phyloP scores from a whole-genome alignment of 2,329 filamentous ascomycete species.

The Penicillium concentricum region DNA sequence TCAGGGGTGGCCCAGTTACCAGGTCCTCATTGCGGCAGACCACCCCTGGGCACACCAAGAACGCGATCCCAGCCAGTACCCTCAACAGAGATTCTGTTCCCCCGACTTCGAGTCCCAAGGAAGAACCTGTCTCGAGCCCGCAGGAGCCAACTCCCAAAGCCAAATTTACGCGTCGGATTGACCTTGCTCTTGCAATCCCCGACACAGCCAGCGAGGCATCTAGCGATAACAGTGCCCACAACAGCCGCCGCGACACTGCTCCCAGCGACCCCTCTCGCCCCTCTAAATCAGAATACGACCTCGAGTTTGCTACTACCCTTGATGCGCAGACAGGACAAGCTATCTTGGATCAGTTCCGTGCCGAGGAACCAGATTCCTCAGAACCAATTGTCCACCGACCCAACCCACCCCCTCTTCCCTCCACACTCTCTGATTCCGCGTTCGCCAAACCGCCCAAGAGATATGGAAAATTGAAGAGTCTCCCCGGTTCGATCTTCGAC shows the following conservation, averaged over 20 bases:
- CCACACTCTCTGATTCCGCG: slow-evolving; percentile 6
- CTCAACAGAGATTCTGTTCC: neutral
- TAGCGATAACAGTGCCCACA: slow-evolving; percentile 19
- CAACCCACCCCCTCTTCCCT: slow-evolving; percentile 6
- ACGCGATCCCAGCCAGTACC: slow-evolving; percentile 18
- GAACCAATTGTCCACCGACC: slow-evolving; percentile 22
- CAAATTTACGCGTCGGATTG: slow-evolving; percentile 38
- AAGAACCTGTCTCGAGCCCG: slow-evolving; percentile 13
- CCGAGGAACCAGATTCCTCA: slow-evolving; percentile 18
- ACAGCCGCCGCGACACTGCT: slow-evolving; percentile 4
- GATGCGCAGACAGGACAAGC: slow-evolving; percentile 44
- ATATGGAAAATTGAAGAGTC: slow-evolving; percentile 66
- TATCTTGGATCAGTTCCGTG: slow-evolving; percentile 24
- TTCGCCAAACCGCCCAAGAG: slow-evolving; percentile 39
- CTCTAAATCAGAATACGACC: slow-evolving; percentile 24
- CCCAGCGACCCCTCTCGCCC: neutral
- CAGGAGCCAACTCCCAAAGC: slow-evolving; percentile 34
- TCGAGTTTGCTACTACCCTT: slow-evolving; percentile 43
- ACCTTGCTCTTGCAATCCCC: slow-evolving; percentile 38
- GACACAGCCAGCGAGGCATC: slow-evolving; percentile 40
- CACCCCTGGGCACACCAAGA: slow-evolving; percentile 28
- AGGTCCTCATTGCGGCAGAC: slow-evolving; percentile 35
- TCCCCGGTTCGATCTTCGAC: slow-evolving; percentile 62
- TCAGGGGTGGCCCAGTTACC: slow-evolving; percentile 27
- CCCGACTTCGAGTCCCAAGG: slow-evolving; percentile 10